Evolutionary conservation across 2,329 filamentous ascomycete genomes (phyloP), one percentile per base, ranked within the genome.

Genomic region (Calonectria fujianensis): DNA sequence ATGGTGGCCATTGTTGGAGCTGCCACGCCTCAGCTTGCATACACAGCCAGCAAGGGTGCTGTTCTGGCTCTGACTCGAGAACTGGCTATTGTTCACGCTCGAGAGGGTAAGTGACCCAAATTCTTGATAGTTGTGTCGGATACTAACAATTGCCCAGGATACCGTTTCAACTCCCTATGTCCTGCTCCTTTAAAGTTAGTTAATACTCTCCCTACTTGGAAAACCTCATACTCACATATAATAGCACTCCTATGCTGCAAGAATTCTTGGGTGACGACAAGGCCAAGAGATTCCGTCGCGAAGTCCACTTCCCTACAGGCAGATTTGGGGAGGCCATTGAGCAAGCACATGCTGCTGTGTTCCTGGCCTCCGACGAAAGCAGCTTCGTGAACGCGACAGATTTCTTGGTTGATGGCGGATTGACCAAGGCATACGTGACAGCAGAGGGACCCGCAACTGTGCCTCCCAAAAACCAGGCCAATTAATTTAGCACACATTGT

Each of bases 321-420:
- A 92, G 96, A 14, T 98, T 98, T 82, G 96, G 96, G 65, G 96
- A 98, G 89, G 95, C 96, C n/a, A 88, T 98, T 75, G 96, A 98
- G 89, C 96, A 98, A 88, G 96, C 96, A 0, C 94, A 97, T 77
- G 96, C 95, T 7, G 96, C 98, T 0, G 83, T 98, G 8, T 98
- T 98, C 87, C 86, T 98, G 74, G 95, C 95, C 11, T 96, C 93
- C 78, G 95, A 98, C 79, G 95, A 98, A 88, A 93, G 93, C 82
- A 95, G 94, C 88, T 98, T 97, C 81, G 94, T 98, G 82, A 98
- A 97, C 78, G 96, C 94, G 11, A 94, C 92, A 73, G 97, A 98
- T 84, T 98, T 98, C 87, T 94, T 98, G 5, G 96, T 98, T 35
- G 97, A 99, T 82, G 97, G 97, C 73, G 96, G 96, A 74, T 95